These are phyloP conservation scores for Thymus quinquecostatus DNA, from an alignment of 257 asterid genomes.

Conservation along the genomic window DNA sequence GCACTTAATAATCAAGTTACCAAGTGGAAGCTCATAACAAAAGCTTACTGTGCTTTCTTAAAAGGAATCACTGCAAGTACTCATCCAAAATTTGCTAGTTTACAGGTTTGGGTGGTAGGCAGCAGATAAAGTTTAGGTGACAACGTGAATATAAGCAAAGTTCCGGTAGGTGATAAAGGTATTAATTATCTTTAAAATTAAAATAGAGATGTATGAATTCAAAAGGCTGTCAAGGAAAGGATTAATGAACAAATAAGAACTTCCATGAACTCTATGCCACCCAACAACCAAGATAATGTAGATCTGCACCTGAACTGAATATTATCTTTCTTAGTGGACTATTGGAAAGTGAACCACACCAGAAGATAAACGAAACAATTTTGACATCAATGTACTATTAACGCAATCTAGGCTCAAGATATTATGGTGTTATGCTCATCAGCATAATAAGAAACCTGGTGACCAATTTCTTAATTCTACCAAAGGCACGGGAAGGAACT, in stretches of 20 bases:
- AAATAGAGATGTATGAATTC: constrained; percentile 12
- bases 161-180: neutral
- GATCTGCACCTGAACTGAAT: neutral
- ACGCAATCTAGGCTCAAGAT: neutral
- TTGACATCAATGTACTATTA: neutral
- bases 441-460: neutral
- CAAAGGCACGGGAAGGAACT: constrained; percentile 1
- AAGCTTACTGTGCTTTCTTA: constrained; percentile 21
- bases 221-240: neutral
- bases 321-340: constrained; percentile 13
- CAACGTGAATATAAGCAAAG: neutral
- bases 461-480: neutral
- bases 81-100: neutral
- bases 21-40: constrained; percentile 18
- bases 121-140: neutral
- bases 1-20: constrained; percentile 27
- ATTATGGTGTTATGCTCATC: constrained; percentile 6
- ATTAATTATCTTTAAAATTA: neutral
- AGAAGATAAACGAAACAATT: constrained; percentile 8
- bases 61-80: neutral
- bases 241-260: constrained; percentile 6
- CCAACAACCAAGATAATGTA: neutral
- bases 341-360: constrained; percentile 17
- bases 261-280: neutral
- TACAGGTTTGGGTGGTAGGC: neutral